These are phyloP conservation scores for Bodo saltans DNA, from an alignment of 78 protist species.

Conservation along the genomic window DNA sequence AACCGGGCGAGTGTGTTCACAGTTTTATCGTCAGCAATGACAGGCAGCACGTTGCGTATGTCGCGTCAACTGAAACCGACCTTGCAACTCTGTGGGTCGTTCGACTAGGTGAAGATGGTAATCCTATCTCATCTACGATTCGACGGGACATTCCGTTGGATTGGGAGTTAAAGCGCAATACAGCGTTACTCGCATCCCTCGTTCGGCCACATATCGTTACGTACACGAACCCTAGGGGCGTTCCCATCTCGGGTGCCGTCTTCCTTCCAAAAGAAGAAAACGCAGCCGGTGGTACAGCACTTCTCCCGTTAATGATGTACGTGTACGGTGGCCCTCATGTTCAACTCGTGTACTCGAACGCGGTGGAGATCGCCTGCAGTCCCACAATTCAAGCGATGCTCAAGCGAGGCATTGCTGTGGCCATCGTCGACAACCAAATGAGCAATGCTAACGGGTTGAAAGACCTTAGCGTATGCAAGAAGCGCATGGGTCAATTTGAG, in stretches of 20 bases:
- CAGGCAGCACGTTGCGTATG: neutral
- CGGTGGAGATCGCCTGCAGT: neutral
- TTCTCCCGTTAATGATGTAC: constrained; percentile 38
- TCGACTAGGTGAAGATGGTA: too few species aligned
- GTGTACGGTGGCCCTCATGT: constrained; percentile 65
- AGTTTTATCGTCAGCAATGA: neutral
- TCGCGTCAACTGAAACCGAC: too few species aligned
- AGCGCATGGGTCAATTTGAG: constrained; percentile 69
- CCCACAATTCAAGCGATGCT: constrained; percentile 25
- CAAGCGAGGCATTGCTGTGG: constrained; percentile 49
- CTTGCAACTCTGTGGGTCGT: too few species aligned
- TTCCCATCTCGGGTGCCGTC: neutral
- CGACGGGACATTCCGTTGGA: too few species aligned
- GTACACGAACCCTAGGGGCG: neutral
- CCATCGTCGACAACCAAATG: constrained; percentile 63
- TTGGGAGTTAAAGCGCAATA: too few species aligned
- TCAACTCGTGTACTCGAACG: constrained; percentile 40
- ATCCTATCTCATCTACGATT: too few species aligned
- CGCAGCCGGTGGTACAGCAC: neutral
- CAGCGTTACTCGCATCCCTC: neutral
- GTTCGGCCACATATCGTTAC: neutral
- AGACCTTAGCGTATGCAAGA: neutral
- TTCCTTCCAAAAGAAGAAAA: neutral
- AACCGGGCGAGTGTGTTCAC: neutral
- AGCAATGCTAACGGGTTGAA: constrained; percentile 48